Base-by-base conservation (phyloP, 1,139 yeast species). In the Pneumocystis sp. region DNA sequence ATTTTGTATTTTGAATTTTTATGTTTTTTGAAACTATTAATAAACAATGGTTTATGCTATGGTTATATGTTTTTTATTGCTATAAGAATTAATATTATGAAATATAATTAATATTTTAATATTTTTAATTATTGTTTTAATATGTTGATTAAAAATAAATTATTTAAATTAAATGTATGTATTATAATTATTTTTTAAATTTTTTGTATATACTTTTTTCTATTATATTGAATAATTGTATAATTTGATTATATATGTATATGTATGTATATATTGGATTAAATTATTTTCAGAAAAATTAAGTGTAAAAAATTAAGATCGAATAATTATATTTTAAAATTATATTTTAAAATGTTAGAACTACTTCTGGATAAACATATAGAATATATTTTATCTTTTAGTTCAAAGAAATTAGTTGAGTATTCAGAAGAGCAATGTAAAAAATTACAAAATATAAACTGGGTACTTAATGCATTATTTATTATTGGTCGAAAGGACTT, bases 351-450 rank as follows among this genome's bases (percentile, higher is more conserved):
- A 15, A 50, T 50, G 57, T 50, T 50, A 50, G n/a, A 50, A 25
- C 12, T 59, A 3, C 19, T 59, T 29, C 7, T 59, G 17, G 40
- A 59, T 59, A 59, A 59, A 59, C 61, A 59, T 42, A 42, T 59
- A 39, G 37, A 39, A 59, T 59, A 21, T 31, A 59, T 59, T 42
- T 39, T 39, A 25, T 39, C 61, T 25, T 42, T 59, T 39, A 40
- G 21, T 21, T 15, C 19, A 19, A 25, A 12, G 3, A 59, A 39
- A 10, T 42, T 59, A 19, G 12, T 10, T 29, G 95, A 87, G 71
- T 91, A 89, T 75, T 90, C 96, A 95, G 76, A 91, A 65, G 83
- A 90, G 35, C 97, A 95, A 72, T 97, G 93, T 74, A 79, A 93
- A 65, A 81, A 97, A 60, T 77, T 93, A 80, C 89, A 88, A 72